Base-by-base conservation (phyloP, 2,329 filamentous ascomycete genomes). In the Phialocephala subalpina region DNA sequence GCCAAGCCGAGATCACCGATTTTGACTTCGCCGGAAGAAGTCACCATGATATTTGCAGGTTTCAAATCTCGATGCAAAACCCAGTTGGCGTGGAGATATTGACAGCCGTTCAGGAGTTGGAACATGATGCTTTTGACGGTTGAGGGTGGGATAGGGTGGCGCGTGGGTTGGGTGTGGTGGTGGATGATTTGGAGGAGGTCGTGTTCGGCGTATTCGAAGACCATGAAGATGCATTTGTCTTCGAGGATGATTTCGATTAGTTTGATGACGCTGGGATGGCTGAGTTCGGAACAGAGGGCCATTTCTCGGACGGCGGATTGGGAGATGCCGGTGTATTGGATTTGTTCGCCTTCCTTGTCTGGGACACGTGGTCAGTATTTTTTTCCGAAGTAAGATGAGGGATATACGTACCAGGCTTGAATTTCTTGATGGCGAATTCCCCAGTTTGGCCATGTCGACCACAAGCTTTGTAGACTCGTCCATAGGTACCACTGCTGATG, bases 151-250 rank as follows among this genome's bases (percentile, higher is more conserved):
- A 99, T 97, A 6, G 93, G 91, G 68, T 96, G 92, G 29, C 94
- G 87, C 33, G 93, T 90, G 65, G 94, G 91, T 77, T 97, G 91
- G 1, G 78, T 97, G 79, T 99, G 96, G 77, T 98, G 94, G 77
- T 99, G 96, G 72, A 99, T 97, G 77, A 99, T 98, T 78, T 99
- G 96, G 4, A 99, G 84, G 42, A 99, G 82, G 79, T 99, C 96
- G 78, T 99, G 96, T 80, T 99, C 96, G 72, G 96, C 96, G 78
- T 97, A 99, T 79, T 98, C 96, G 73, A 99, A 98, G 1, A 99
- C 94, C 92, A 99, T 99, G 80, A 94, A 99, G 78, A 99, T 98
- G 81, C 94, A 97, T 82, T 98, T 98, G 79, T 97, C 94, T 80
- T 99, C 95, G 2, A 99, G 85, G 74, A 99, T 97, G 74, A 97